Evolutionary conservation across 164 flowering plant species (phyloP), one percentile per base, ranked within the genome.

Genomic region (Berberis vulgaris): DNA sequence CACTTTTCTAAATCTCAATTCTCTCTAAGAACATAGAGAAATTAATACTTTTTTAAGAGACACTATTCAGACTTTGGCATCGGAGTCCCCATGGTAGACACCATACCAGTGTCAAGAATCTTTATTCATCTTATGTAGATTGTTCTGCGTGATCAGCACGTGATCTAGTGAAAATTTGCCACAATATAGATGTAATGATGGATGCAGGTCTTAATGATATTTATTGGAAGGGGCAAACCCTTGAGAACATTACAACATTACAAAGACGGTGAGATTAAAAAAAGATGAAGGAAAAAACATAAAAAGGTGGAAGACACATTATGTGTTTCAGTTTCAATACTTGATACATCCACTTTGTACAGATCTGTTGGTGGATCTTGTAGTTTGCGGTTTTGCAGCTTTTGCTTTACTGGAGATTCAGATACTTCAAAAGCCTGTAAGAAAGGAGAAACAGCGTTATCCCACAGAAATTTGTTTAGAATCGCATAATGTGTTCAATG

Each of bases 361-460:
- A 54, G 55, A 60, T 46, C 11, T 56, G 4, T 52, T 40, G 7
- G 10, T 38, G 41, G 6, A 43, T 11, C 41, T 39, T 41, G 9
- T 10, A 62, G 1, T 26, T 60, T 67, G 7, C 41, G 41, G 57
- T 40, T 43, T 45, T 9, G 42, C 40, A 6, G 54, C 50, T 67
- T 67, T 41, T 7, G 44, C 45, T 61, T 62, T 72, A 73, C 5
- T 76, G 68, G 45, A 81, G 68, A 68, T 70, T 76, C 45, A 76
- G 74, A 67, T 67, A 67, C 76, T 68, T 78, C 65, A 67, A 45
- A 54, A 74, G 56, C 80, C 84, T 78, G 77, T 66, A 55, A 8
- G 60, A 41, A 47, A 57, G 50, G 10, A 2, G 38, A 39, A 53
- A 43, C 3, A n/a, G 11, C 50, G 5, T 58, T 52, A 50, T 58